Evolutionary conservation across 2,329 filamentous ascomycete species (phyloP), one percentile per base, ranked within the genome.

Genomic region (Cladophialophora yegresii): DNA sequence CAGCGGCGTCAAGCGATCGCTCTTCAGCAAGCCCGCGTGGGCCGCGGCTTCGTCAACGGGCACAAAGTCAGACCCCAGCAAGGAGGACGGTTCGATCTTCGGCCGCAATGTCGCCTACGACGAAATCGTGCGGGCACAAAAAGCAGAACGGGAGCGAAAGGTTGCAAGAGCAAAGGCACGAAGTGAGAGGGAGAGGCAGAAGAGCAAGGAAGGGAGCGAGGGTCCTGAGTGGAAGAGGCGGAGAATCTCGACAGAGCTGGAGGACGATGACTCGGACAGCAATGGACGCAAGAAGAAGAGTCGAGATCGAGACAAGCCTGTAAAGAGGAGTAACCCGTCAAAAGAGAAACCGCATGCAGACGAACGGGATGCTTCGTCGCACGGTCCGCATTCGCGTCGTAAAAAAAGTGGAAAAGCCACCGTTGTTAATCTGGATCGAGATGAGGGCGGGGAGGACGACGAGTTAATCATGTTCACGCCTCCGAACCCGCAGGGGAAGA

Each of bases 1-100:
- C 32, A 62, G 45, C 55, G 63, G 63, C 23, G 61, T 63, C 54
- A 81, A 79, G 76, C 78, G 79, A 45, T 80, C 80, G 0, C 78
- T 85, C 20, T 87, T 87, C 75, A 85, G 82, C 57, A 84, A 83
- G 67, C 80, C 83, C 54, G 74, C 78, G 23, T 83, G 81, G 80
- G 79, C 81, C 16, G 65, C 70, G 9, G 79, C 81, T 16, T 63
- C 70, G 7, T 30, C 67, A 6, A 13, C 58, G 10, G 33, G 54
- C 16, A 8, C 54, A 10, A 56, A 40, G n/a, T 32, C 61, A 3
- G n/a, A 59, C 23, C 9, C 61, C 4, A 36, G 63, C 22, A 36
- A 45, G 12, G 57, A 49, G 49, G 72, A 73, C n/a, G 70, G 75
- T 30, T 78, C 81, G 10, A 80, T 84, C 65, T 85, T 84, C 69